Conservation (phyloP, 768 basidiomycete genomes). For the Calocybe cyanea region DNA sequence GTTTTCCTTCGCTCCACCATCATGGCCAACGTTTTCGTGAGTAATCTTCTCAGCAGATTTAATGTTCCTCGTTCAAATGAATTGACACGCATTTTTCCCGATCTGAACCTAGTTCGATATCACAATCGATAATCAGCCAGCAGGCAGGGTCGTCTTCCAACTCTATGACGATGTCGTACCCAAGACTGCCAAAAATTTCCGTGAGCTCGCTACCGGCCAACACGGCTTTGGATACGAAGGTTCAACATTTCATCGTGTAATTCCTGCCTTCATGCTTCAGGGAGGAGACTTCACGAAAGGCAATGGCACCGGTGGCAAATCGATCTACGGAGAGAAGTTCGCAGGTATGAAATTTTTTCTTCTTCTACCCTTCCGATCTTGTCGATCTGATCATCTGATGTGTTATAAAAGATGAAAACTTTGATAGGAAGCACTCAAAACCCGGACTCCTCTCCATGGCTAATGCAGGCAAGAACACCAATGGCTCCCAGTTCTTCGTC, state of each 20-base stretch:
- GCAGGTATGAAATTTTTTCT: conserved; percentile 36
- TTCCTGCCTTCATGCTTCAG: conserved; percentile 84
- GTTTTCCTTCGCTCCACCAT: conserved; percentile 12
- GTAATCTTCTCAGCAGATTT: conserved; percentile 11
- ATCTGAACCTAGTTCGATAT: conserved; percentile 59
- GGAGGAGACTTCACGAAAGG: conserved; percentile 79
- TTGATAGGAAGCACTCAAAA: conserved; percentile 68
- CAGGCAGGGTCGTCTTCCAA: conserved; percentile 75
- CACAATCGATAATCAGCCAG: conserved; percentile 31
- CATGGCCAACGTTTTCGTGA: conserved; percentile 38
- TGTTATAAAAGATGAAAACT: conserved; percentile 71
- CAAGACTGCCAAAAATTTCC: conserved; percentile 78
- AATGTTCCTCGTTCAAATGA: too few species aligned
- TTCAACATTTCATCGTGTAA: conserved; percentile 74
- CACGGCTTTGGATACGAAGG: conserved; percentile 73
- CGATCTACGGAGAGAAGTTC: conserved; percentile 72
- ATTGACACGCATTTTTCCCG: neutral
- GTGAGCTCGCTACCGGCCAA: conserved; percentile 78
- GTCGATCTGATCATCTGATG: neutral
- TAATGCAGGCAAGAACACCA: conserved; percentile 78
- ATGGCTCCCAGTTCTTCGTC: conserved; percentile 89
- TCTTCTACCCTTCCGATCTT: neutral
- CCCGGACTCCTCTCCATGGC: conserved; percentile 74
- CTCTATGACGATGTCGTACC: conserved; percentile 80
- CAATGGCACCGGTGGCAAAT: conserved; percentile 78